phyloP scores from a whole-genome alignment of 2,329 filamentous ascomycete genomes.

The Sporothrix mexicana region DNA sequence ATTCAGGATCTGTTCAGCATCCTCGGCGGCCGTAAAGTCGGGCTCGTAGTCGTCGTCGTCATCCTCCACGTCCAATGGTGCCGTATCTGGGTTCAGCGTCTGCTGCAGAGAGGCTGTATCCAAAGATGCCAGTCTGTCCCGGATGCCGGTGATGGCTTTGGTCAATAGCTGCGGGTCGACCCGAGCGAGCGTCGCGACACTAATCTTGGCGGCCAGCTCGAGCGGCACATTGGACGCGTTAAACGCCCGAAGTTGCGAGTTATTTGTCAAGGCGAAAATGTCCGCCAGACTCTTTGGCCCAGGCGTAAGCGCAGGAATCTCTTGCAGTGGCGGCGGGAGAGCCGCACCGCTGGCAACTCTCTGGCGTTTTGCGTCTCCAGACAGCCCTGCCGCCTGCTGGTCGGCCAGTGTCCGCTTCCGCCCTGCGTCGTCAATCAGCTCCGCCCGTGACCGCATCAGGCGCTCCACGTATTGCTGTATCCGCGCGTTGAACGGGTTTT shows the following conservation, averaged over 20 bases:
- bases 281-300: constrained; percentile 81
- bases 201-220: constrained; percentile 77
- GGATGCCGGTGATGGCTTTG: constrained; percentile 71
- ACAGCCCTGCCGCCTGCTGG: constrained; percentile 71
- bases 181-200: constrained; percentile 76
- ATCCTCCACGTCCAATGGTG: constrained; percentile 71
- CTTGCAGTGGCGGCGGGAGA: constrained; percentile 40
- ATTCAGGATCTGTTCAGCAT: constrained; percentile 77
- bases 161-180: constrained; percentile 72
- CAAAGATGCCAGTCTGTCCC: constrained; percentile 55
- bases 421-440: constrained; percentile 77
- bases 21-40: constrained; percentile 78
- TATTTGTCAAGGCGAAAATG: constrained; percentile 82
- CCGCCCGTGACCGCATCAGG: constrained; percentile 75
- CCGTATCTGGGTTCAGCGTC: constrained; percentile 62
- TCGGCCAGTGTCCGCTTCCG: constrained; percentile 77
- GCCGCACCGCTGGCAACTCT: constrained; percentile 62
- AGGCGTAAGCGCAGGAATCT: constrained; percentile 73
- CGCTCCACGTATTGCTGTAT: constrained; percentile 90
- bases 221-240: constrained; percentile 80
- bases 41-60: constrained; percentile 84
- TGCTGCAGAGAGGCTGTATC: constrained; percentile 50
- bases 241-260: constrained; percentile 75
- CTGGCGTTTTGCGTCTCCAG: constrained; percentile 81
- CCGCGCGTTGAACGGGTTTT: constrained; percentile 73